phyloP scores from a whole-genome alignment of 441 rosid genomes.

The Sinapis alba region DNA sequence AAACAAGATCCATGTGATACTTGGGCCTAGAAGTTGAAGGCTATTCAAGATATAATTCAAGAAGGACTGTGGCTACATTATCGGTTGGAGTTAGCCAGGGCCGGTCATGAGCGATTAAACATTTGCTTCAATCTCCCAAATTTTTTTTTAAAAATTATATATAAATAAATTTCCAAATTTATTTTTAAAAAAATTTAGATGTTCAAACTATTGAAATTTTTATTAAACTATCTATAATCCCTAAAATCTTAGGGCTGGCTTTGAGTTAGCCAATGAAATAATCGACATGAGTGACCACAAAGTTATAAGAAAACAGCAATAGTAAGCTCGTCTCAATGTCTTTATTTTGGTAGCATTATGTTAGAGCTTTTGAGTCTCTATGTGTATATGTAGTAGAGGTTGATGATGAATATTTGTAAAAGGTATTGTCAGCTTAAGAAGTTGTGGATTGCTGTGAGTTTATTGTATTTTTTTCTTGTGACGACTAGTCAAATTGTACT shows the following conservation, averaged over 20 bases:
- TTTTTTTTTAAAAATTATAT: too few species aligned
- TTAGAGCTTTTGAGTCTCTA: background rate
- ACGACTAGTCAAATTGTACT: conserved; percentile 19
- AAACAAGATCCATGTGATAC: background rate
- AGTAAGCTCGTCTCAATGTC: background rate
- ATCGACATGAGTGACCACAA: background rate
- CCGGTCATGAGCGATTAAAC: too few species aligned
- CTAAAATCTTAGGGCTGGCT: too few species aligned
- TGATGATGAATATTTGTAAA: background rate
- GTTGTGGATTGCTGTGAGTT: background rate
- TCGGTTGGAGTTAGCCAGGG: too few species aligned
- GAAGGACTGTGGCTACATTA: background rate
- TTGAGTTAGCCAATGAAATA: background rate
- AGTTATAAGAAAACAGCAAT: background rate
- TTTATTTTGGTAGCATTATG: background rate
- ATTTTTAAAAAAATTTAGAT: too few species aligned
- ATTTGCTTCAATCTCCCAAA: too few species aligned
- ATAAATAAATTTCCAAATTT: too few species aligned
- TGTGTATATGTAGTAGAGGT: background rate
- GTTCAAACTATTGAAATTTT: too few species aligned
- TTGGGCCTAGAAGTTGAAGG: background rate
- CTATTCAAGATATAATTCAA: background rate
- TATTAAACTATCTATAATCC: too few species aligned
- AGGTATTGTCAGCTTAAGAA: background rate
- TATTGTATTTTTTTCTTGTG: background rate